phyloP scores from a whole-genome alignment of 305 asterid species.

The Andrographis paniculata region DNA sequence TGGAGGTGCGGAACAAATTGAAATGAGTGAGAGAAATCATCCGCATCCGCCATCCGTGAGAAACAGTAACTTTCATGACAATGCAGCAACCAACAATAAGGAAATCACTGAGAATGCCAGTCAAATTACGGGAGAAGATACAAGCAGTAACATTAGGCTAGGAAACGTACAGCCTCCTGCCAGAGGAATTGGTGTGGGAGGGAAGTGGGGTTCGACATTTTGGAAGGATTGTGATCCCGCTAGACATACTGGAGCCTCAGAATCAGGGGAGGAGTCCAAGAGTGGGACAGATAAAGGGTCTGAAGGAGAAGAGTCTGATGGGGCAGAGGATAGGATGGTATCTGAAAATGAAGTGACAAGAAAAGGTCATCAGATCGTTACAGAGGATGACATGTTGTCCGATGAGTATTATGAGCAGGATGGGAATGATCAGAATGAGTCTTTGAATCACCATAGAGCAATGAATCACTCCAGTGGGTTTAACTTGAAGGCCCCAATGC shows the following conservation, averaged over 20 bases:
- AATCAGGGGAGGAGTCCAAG: conserved; percentile 82
- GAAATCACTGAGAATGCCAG: conserved; percentile 44
- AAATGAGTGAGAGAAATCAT: conserved; percentile 42
- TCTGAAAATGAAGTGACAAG: conserved; percentile 46
- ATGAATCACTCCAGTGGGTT: conserved; percentile 44
- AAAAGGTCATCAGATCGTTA: conserved; percentile 50
- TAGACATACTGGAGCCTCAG: conserved; percentile 50
- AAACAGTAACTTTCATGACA: conserved; percentile 31
- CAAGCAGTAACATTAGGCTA: conserved; percentile 20
- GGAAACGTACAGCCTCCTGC: conserved; percentile 35
- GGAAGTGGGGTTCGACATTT: conserved; percentile 81
- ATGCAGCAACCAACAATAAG: conserved; percentile 28
- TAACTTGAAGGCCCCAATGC: conserved; percentile 42
- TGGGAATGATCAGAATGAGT: conserved; percentile 76
- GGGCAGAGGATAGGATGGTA: conserved; percentile 46
- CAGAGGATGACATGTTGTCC: conserved; percentile 91
- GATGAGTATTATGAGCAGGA: conserved; percentile 99
- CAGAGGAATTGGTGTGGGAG: conserved; percentile 35
- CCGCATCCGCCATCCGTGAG: conserved; percentile 32
- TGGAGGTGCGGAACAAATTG: conserved; percentile 38
- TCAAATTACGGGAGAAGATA: conserved; percentile 40
- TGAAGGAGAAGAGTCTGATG: conserved; percentile 69
- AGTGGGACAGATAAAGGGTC: conserved; percentile 92
- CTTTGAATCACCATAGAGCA: conserved; percentile 51
- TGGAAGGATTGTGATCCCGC: conserved; percentile 65